Base-by-base conservation (phyloP, 2,329 filamentous ascomycete genomes). In the Aspergillus jensenii region DNA sequence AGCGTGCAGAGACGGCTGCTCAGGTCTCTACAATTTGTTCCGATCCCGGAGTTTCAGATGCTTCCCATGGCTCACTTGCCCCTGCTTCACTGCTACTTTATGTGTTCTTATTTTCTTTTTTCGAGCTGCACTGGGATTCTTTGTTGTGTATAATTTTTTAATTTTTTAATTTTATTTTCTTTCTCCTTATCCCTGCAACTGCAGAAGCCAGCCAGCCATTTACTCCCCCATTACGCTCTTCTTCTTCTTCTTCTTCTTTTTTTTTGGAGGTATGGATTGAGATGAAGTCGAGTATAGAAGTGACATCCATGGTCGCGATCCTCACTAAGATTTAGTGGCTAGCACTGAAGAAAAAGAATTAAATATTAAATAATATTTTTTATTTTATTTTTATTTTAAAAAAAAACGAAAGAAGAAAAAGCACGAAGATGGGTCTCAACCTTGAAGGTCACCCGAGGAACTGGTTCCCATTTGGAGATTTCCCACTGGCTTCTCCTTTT, bases 391-490 rank as follows among this genome's bases (percentile, higher is more conserved):
- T 21, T 4, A 4, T 21, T 21, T 21, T 21, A 21, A 47, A n/a
- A 54, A 41, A 55, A 55, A 55, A 48, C 19, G 55, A 55, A 55
- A 58, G 37, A 14, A 49, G 58, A 57, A 48, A 54, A 61, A 59
- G 45, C 46, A 47, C 48, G 55, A 23, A 27, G 50, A 62, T 45
- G 35, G 56, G 62, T 54, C 57, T 59, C 47, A 56, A 65, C 48
- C 48, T 60, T 60, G 64, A 65, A 61, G 59, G 65, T 69, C 68
- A 66, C 64, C 64, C 68, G 65, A 70, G 68, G 69, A 69, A 70
- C 67, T 71, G 69, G 69, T 70, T 67, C 67, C 62, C 63, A 64
- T 68, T 65, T 64, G 63, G 62, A 64, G 62, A 60, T 58, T 64
- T 55, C 56, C 57, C 56, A 60, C 55, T 59, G 48, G 39, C 27